These are phyloP conservation scores for Podospora comata DNA, from an alignment of 495 filamentous ascomycete species.

Conservation along the genomic window DNA sequence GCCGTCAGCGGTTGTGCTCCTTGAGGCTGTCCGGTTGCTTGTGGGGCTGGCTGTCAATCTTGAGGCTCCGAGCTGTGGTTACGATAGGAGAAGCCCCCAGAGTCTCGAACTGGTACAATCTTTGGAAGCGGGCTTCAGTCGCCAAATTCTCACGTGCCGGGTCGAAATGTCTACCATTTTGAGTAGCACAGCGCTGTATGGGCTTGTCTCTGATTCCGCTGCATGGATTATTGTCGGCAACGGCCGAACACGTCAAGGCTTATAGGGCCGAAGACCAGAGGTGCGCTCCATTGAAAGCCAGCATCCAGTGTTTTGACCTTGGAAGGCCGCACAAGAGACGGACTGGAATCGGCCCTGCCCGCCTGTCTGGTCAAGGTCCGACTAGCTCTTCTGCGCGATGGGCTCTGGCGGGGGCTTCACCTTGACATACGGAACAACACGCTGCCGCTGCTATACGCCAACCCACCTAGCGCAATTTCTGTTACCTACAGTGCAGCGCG, in stretches of 20 bases:
- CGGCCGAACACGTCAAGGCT: slow-evolving; percentile 32
- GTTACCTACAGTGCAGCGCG: neutral
- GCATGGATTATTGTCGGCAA: slow-evolving; percentile 33
- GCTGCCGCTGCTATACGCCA: neutral
- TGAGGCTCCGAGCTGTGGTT: neutral
- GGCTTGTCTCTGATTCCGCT: slow-evolving; percentile 29
- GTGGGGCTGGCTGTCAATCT: slow-evolving; percentile 6
- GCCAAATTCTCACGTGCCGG: slow-evolving; percentile 29
- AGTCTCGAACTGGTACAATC: slow-evolving; percentile 12
- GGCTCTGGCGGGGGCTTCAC: slow-evolving; percentile 5
- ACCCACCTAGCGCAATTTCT: slow-evolving; percentile 1
- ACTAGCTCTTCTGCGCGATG: neutral
- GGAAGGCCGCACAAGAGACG: slow-evolving; percentile 10
- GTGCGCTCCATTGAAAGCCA: slow-evolving; percentile 18
- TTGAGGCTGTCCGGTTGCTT: slow-evolving; percentile 15
- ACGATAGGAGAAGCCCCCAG: neutral
- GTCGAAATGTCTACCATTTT: slow-evolving; percentile 17
- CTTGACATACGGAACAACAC: neutral
- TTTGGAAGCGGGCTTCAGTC: slow-evolving; percentile 13
- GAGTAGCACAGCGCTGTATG: slow-evolving; percentile 29
- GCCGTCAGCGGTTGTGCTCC: slow-evolving; percentile 22
- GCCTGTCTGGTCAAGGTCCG: neutral
- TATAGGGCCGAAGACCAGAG: slow-evolving; percentile 34
- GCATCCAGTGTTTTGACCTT: slow-evolving; percentile 18
- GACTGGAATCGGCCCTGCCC: neutral